Conservation (phyloP, 2,329 filamentous ascomycete genomes). For the Fusarium abutilonis region DNA sequence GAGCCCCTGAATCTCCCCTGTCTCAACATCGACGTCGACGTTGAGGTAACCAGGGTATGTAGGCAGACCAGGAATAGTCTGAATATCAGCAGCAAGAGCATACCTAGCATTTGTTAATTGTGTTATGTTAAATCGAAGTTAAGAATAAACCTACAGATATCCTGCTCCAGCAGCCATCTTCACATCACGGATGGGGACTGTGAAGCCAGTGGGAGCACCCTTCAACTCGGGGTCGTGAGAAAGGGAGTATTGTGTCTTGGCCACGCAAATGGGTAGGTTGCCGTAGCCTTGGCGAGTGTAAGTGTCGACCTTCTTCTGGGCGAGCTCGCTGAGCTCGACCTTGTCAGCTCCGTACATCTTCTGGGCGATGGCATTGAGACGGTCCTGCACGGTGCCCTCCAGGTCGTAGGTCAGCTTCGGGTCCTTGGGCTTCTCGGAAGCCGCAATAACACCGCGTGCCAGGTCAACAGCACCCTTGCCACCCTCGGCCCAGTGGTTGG, state of each 20-base stretch:
- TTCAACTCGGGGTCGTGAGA: conserved; percentile 94
- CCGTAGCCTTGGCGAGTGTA: conserved; percentile 93
- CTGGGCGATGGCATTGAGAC: conserved; percentile 89
- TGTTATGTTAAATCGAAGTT: not conserved
- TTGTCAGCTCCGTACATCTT: conserved; percentile 93
- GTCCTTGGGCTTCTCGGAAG: conserved; percentile 83
- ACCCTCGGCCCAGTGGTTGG: conserved; percentile 97
- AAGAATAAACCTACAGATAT: conserved; percentile 72
- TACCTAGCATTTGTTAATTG: conserved; percentile 67
- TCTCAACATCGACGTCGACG: conserved; percentile 84
- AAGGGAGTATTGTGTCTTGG: conserved; percentile 98
- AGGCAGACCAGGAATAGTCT: conserved; percentile 95
- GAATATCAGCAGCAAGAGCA: conserved; percentile 94
- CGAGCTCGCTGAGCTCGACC: conserved; percentile 93
- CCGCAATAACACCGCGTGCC: conserved; percentile 84
- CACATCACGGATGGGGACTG: conserved; percentile 92
- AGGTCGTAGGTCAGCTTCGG: conserved; percentile 88
- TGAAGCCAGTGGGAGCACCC: conserved; percentile 94
- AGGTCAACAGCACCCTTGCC: conserved; percentile 90
- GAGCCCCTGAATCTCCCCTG: conserved; percentile 86
- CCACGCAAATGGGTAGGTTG: conserved; percentile 93
- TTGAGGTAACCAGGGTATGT: conserved; percentile 96
- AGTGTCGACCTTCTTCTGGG: conserved; percentile 94
- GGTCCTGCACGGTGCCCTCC: conserved; percentile 82
- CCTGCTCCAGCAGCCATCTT: conserved; percentile 93